phyloP scores from a whole-genome alignment of 257 asterid genomes.

The Fraxinus americana region DNA sequence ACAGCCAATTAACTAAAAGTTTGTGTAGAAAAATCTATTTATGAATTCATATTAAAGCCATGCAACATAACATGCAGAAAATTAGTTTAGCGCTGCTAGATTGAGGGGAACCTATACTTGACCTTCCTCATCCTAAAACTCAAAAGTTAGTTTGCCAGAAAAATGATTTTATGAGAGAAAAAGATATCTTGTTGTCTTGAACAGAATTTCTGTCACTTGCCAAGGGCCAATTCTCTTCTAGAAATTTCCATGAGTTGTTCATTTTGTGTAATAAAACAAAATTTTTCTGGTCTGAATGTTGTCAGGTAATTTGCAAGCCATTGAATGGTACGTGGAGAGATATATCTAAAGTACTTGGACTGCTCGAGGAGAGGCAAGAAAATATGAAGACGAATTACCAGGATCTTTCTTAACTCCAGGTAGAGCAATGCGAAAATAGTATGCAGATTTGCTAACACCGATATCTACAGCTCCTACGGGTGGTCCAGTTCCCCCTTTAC shows the following conservation, averaged over 20 bases:
- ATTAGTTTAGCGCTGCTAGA: background rate
- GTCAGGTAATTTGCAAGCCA: background rate
- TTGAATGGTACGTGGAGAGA: background rate
- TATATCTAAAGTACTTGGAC: background rate
- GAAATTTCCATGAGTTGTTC: background rate
- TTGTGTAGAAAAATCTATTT: too few relatives aligned
- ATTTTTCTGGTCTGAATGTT: background rate
- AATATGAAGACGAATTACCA: slow-evolving; percentile 42
- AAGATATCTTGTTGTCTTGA: background rate
- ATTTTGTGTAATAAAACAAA: background rate
- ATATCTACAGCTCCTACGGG: slow-evolving; percentile 74
- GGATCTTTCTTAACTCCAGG: slow-evolving; percentile 94
- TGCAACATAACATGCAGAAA: background rate
- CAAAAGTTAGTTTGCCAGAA: background rate
- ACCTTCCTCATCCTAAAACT: background rate
- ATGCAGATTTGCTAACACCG: slow-evolving; percentile 64
- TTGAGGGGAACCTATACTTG: background rate
- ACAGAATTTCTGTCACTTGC: background rate
- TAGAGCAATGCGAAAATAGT: slow-evolving; percentile 77
- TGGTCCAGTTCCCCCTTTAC: slow-evolving; percentile 57
- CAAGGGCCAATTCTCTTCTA: background rate
- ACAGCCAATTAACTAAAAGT: background rate
- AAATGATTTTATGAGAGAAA: background rate
- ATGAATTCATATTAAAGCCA: background rate
- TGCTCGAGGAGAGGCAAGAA: background rate